Base-by-base conservation (phyloP, 768 basidiomycete genomes). In the Calvatia gigantea region DNA sequence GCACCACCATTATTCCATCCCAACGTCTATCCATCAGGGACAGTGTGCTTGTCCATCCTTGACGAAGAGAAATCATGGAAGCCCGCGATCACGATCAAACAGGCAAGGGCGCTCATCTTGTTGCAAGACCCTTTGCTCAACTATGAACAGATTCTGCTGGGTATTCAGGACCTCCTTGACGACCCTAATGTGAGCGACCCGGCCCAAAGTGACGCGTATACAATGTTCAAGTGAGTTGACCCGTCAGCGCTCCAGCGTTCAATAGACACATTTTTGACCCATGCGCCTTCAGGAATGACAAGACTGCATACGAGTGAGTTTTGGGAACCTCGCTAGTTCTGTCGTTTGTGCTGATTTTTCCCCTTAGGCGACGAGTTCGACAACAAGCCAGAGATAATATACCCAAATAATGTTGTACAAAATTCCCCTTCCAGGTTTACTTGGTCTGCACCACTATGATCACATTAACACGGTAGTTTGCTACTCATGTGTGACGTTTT, bases 21-120 rank as follows among this genome's bases (percentile, higher is more conserved):
- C 25, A 98, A 98, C 67, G 95, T 99, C 52, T 99, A 98, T 67
- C 97, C 97, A 0, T 98, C 96, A 28, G 97, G 97, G 23, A 99
- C 97, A 17, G 95, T 98, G 43, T 98, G 96, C 70, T 77, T 99
- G 27, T 98, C 95, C 9, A 99, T 99, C 65, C 74, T 99, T 51
- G 96, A 98, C 65, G 97, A 99, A 68, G 97, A 99, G 73, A 98
- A 99, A 70, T 88, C 87, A 1, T 99, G 97, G 97, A 98, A 98
- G 68, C 94, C 97, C 23, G 91, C 94, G 6, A 98, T 99, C 63
- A 98, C 97, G 1, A 94, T 99, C 74, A 99, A 98, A 71, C 97
- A 98, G 81, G 96, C 90, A 23, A 35, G 73, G 60, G 31, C 53
- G 43, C 33, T 43, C 9, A 29, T 45, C 33, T 19, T 41, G 4